Conservation (phyloP, 495 filamentous ascomycete genomes). For the Xylaria acuta region DNA sequence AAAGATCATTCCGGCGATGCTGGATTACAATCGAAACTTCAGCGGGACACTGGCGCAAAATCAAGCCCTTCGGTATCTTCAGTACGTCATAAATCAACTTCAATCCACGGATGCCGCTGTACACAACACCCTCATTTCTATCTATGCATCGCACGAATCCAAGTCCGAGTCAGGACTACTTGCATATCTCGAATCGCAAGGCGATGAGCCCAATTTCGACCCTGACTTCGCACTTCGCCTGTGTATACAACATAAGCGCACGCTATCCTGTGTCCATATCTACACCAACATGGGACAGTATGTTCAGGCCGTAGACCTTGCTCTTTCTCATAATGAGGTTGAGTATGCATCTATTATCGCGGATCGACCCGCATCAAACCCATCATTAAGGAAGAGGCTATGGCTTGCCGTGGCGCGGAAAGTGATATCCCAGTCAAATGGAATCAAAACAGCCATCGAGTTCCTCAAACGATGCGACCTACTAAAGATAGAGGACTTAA, state of each 20-base stretch:
- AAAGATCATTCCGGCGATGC: slow-evolving; percentile 86
- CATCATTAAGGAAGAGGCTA: slow-evolving; percentile 85
- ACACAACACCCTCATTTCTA: slow-evolving; percentile 95
- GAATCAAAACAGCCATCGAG: slow-evolving; percentile 94
- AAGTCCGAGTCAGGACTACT: slow-evolving; percentile 83
- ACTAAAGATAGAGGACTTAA: slow-evolving; percentile 92
- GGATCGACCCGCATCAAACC: slow-evolving; percentile 80
- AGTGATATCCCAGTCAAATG: slow-evolving; percentile 81
- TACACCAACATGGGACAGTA: slow-evolving; percentile 96
- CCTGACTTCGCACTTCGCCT: slow-evolving; percentile 96
- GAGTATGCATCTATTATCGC: slow-evolving; percentile 88
- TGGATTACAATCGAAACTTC: slow-evolving; percentile 87
- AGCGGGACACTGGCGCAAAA: slow-evolving; percentile 71
- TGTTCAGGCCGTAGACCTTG: slow-evolving; percentile 87
- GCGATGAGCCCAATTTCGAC: slow-evolving; percentile 76
- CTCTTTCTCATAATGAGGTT: slow-evolving; percentile 84
- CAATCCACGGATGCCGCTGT: slow-evolving; percentile 85
- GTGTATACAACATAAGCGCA: slow-evolving; percentile 90
- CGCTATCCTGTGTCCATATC: slow-evolving; percentile 93
- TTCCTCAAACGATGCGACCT: slow-evolving; percentile 91
- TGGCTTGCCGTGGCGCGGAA: slow-evolving; percentile 95
- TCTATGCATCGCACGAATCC: slow-evolving; percentile 87
- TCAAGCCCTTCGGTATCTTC: slow-evolving; percentile 92
- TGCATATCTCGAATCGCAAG: slow-evolving; percentile 81
- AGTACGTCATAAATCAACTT: slow-evolving; percentile 89